A percentile compares a stretch with the other conserved stretches of the same genome.
These are phyloP conservation scores for Rhodomyrtus psidioides DNA, from an alignment of 441 rosid species.

Conservation along the genomic window DNA sequence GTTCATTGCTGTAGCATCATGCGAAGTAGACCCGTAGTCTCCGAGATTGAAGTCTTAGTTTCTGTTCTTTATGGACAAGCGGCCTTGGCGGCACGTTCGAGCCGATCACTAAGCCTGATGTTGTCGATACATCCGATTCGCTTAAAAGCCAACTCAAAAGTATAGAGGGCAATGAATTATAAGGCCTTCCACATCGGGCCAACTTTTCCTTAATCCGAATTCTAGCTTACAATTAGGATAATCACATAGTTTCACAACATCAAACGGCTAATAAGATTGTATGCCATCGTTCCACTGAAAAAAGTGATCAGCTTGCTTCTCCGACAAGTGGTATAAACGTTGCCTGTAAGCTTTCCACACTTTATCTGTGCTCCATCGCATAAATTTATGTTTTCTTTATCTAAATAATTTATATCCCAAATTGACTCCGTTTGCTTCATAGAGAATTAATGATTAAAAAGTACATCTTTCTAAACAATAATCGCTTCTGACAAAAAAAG, in stretches of 20 bases:
- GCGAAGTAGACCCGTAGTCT: not conserved
- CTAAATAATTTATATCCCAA: too few relatives aligned
- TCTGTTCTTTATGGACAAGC: not conserved
- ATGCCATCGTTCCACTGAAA: not conserved
- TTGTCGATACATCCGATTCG: rapidly evolving
- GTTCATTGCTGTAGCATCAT: not conserved
- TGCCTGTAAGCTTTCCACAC: not conserved
- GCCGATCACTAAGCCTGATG: not conserved
- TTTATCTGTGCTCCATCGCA: too few relatives aligned
- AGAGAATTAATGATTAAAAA: too few relatives aligned
- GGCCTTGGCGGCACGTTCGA: not conserved
- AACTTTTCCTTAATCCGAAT: not conserved
- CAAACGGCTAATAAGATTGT: not conserved
- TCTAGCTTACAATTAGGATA: not conserved
- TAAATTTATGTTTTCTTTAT: too few relatives aligned
- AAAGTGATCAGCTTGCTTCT: not conserved
- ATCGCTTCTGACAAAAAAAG: too few relatives aligned
- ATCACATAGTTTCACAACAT: not conserved
- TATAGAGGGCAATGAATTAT: not conserved
- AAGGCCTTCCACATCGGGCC: not conserved
- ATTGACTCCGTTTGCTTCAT: too few relatives aligned
- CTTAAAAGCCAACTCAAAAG: too few relatives aligned
- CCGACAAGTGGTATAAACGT: not conserved
- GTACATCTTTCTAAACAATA: too few relatives aligned
- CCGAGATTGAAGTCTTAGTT: not conserved